phyloP scores from a whole-genome alignment of 2,329 filamentous ascomycete genomes.

The Aspergillus phoenicis region DNA sequence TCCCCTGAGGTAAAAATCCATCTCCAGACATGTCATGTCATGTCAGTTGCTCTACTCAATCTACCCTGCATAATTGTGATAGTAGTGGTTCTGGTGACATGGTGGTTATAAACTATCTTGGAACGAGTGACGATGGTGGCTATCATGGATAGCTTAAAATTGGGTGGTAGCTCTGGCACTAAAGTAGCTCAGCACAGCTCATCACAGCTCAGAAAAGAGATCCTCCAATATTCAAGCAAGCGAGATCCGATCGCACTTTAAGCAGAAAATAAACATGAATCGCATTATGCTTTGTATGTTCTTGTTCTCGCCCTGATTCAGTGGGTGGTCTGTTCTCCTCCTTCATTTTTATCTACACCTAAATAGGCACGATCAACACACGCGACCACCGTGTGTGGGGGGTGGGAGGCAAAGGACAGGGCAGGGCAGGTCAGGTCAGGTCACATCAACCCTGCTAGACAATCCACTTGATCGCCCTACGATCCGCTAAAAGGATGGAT shows the following conservation, averaged over 20 bases:
- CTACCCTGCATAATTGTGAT: no score
- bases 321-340: no score
- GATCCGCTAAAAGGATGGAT: no score
- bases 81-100: no score
- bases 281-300: background rate
- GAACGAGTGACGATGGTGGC: no score
- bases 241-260: background rate
- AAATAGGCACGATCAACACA: background rate
- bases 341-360: background rate
- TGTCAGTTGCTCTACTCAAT: conserved; percentile 3
- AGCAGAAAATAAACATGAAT: background rate
- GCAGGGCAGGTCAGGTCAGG: background rate
- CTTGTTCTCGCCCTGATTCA: background rate
- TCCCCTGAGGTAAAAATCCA: conserved; percentile 1
- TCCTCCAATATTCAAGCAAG: background rate
- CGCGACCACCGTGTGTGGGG: background rate
- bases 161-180: background rate
- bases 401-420: background rate
- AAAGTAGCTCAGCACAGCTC: no score
- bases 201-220: background rate
- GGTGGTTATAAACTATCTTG: no score
- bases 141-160: no score
- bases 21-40: background rate
- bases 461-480: background rate
- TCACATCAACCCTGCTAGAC: background rate